Conservation (phyloP, 768 basidiomycete species). For the Tulasnella sp. region DNA sequence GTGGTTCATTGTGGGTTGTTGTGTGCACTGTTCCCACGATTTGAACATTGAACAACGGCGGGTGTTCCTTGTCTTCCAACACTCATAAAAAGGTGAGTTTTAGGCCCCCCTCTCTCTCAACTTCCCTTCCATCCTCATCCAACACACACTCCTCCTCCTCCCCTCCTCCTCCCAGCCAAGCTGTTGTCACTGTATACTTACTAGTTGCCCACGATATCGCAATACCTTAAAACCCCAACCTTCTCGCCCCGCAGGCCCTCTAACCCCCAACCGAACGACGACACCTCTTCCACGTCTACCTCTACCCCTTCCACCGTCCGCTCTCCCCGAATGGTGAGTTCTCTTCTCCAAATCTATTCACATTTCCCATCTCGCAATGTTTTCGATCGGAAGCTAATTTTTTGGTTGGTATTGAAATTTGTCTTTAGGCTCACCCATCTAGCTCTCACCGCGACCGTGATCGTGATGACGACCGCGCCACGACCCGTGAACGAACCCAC, state of each 20-base stretch:
- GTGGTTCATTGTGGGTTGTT: slow-evolving; percentile 2
- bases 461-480: slow-evolving; percentile 15
- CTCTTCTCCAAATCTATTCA: not conserved
- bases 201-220: slow-evolving; percentile 8
- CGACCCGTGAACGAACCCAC: slow-evolving; percentile 21
- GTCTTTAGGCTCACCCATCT: slow-evolving; percentile 10
- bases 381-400: not conserved
- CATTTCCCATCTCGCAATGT: not conserved
- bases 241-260: not conserved
- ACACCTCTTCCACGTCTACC: not conserved
- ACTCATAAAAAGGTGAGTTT: slow-evolving; percentile 2
- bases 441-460: slow-evolving; percentile 18
- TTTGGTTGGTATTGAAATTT: not conserved
- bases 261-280: not conserved
- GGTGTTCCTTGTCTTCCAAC: not conserved
- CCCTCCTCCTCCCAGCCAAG: not conserved
- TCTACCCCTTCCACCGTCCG: not conserved
- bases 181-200: not conserved
- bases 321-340: slow-evolving; percentile 2
- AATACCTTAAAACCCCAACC: not conserved
- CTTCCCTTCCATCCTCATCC: not conserved
- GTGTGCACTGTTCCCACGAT: not conserved
- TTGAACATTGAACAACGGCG: not conserved
- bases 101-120: not conserved
- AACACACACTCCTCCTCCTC: not conserved